These are phyloP conservation scores for Nemania serpens DNA, from an alignment of 2,329 filamentous ascomycete genomes.

Conservation along the genomic window DNA sequence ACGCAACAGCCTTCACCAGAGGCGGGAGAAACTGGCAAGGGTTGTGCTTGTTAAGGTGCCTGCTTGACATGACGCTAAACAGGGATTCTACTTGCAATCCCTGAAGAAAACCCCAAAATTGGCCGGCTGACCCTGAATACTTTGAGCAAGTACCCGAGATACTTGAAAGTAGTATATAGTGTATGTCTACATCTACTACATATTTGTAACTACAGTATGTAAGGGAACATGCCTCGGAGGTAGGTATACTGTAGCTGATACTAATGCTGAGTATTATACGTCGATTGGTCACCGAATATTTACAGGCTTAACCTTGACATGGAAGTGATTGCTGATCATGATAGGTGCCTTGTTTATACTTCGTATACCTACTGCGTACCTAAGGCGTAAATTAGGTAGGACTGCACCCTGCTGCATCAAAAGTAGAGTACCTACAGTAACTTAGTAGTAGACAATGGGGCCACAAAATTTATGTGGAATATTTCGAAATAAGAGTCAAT, in stretches of 20 bases:
- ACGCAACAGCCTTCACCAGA: not conserved
- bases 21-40: not conserved
- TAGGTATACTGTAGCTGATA: too few species aligned
- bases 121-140: slow-evolving; percentile 14
- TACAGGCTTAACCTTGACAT: too few species aligned
- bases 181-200: too few species aligned
- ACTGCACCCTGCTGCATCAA: too few species aligned
- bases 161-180: not conserved
- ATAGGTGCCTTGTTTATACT: not conserved
- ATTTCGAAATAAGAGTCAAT: too few species aligned
- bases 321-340: not conserved
- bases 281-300: too few species aligned
- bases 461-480: too few species aligned
- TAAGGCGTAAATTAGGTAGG: not conserved
- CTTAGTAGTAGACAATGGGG: too few species aligned
- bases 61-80: slow-evolving; percentile 34
- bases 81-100: slow-evolving; percentile 27
- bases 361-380: not conserved
- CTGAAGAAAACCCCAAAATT: slow-evolving; percentile 29
- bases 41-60: slow-evolving; percentile 22
- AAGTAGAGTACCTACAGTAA: too few species aligned
- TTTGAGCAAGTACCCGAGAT: not conserved
- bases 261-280: too few species aligned
- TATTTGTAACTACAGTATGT: too few species aligned
- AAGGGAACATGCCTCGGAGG: too few species aligned